phyloP scores from a whole-genome alignment of 345 rosid species.

The Eucalyptus pauciflora region DNA sequence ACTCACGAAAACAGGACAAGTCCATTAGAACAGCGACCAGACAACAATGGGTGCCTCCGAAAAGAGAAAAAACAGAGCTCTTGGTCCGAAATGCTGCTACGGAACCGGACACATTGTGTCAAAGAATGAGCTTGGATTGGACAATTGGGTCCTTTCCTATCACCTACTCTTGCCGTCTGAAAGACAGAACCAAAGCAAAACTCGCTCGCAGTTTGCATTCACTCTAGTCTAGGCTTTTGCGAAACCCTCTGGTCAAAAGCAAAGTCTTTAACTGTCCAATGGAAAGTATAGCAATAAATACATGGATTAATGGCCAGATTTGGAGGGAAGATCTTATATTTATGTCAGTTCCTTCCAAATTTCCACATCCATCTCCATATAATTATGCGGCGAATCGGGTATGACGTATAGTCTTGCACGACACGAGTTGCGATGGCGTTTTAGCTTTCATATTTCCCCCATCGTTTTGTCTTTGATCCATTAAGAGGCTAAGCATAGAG shows the following conservation, averaged over 20 bases:
- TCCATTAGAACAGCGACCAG: neutral
- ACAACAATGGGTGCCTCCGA: neutral
- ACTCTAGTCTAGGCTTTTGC: neutral
- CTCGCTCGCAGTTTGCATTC: neutral
- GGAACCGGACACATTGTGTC: neutral
- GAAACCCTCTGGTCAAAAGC: neutral
- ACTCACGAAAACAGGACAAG: neutral
- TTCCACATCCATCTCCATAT: neutral
- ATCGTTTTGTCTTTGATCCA: neutral
- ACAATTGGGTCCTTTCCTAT: neutral
- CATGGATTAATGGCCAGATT: neutral
- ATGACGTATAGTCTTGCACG: accelerated
- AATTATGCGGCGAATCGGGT: neutral
- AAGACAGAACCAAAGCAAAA: neutral
- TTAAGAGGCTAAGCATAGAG: neutral
- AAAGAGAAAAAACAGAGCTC: neutral
- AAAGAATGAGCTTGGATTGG: neutral
- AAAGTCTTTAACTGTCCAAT: neutral
- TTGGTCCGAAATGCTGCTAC: neutral
- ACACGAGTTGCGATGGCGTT: neutral
- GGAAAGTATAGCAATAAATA: neutral
- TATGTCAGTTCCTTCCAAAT: neutral
- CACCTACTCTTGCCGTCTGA: neutral
- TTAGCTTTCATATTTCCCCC: neutral
- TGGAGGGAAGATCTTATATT: neutral